These are phyloP conservation scores for Stemphylium beticola DNA, from an alignment of 2,329 filamentous ascomycete genomes.

Conservation along the genomic window DNA sequence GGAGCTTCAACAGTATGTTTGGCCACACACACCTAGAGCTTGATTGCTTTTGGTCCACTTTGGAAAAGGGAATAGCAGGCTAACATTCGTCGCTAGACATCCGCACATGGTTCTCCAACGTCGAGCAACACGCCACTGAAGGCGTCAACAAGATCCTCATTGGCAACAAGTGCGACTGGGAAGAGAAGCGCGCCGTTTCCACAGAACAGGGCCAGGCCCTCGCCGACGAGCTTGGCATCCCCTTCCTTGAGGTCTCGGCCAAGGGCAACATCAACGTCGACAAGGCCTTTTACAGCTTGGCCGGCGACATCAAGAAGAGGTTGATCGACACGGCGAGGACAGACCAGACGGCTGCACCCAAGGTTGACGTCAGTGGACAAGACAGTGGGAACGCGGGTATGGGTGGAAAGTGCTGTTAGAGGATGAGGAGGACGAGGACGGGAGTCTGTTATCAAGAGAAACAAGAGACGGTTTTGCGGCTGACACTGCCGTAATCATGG, in stretches of 20 bases:
- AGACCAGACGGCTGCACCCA: slow-evolving; percentile 54
- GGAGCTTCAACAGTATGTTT: slow-evolving; percentile 88
- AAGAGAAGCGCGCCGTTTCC: slow-evolving; percentile 94
- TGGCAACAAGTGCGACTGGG: slow-evolving; percentile 99
- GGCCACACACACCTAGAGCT: neutral
- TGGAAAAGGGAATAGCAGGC: neutral
- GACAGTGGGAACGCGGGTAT: slow-evolving; percentile 34
- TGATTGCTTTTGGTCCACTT: neutral
- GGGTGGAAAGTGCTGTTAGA: slow-evolving; percentile 50
- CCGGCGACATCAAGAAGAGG: slow-evolving; percentile 96
- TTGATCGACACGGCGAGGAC: slow-evolving; percentile 90
- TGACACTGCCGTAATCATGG: neutral
- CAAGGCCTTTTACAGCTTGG: slow-evolving; percentile 95
- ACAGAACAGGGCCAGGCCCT: slow-evolving; percentile 92
- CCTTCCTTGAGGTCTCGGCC: slow-evolving; percentile 97
- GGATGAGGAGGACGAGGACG: neutral
- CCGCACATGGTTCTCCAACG: slow-evolving; percentile 98
- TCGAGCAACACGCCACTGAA: slow-evolving; percentile 96
- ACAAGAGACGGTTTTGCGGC: neutral
- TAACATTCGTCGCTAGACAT: slow-evolving; percentile 70
- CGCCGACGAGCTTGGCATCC: slow-evolving; percentile 94
- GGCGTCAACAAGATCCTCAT: slow-evolving; percentile 99
- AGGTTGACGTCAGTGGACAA: slow-evolving; percentile 45
- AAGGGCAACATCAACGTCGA: slow-evolving; percentile 99
- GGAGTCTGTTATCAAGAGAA: neutral